Conservation (phyloP, 352 stramenopile species). For the Thalassiosira ordinaria region DNA sequence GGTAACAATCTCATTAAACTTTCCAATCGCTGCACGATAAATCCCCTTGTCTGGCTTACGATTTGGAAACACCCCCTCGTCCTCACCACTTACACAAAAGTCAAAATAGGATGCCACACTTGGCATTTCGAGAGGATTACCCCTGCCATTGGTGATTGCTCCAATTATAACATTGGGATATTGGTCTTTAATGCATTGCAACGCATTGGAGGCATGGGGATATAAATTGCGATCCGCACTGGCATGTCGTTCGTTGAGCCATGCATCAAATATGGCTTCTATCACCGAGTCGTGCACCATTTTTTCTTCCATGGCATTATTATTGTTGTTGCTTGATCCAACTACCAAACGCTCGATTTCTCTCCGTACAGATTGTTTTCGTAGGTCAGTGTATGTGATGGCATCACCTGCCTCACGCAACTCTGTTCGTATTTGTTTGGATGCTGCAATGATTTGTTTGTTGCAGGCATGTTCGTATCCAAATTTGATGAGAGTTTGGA, state of each 20-base stretch:
- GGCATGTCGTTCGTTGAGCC: slow-evolving; percentile 66
- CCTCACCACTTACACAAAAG: slow-evolving; percentile 78
- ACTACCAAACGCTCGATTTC: slow-evolving; percentile 45
- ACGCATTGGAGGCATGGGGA: slow-evolving; percentile 29
- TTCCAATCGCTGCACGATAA: slow-evolving; percentile 6
- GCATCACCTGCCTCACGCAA: slow-evolving; percentile 40
- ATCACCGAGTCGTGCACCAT: slow-evolving; percentile 41
- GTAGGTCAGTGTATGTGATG: slow-evolving; percentile 71
- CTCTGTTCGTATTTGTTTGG: slow-evolving; percentile 53
- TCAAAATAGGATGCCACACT: slow-evolving; percentile 70
- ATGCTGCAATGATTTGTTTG: slow-evolving; percentile 49
- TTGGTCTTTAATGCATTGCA: slow-evolving; percentile 50
- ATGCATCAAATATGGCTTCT: slow-evolving; percentile 63
- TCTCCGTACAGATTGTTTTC: slow-evolving; percentile 61
- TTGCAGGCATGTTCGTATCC: slow-evolving; percentile 50
- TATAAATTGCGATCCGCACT: slow-evolving; percentile 71
- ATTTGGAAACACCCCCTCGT: slow-evolving; percentile 64
- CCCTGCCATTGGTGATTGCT: slow-evolving; percentile 78
- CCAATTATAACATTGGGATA: slow-evolving; percentile 61
- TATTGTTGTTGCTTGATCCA: too few species aligned
- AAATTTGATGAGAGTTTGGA: slow-evolving; percentile 44
- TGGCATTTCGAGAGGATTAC: slow-evolving; percentile 70
- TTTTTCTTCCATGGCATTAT: too few species aligned
- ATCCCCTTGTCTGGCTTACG: slow-evolving; percentile 61
- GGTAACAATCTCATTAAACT: slow-evolving; percentile 12